Conservation (phyloP, 169 alveolate genomes). For the Cryptosporidium xiaoi region DNA sequence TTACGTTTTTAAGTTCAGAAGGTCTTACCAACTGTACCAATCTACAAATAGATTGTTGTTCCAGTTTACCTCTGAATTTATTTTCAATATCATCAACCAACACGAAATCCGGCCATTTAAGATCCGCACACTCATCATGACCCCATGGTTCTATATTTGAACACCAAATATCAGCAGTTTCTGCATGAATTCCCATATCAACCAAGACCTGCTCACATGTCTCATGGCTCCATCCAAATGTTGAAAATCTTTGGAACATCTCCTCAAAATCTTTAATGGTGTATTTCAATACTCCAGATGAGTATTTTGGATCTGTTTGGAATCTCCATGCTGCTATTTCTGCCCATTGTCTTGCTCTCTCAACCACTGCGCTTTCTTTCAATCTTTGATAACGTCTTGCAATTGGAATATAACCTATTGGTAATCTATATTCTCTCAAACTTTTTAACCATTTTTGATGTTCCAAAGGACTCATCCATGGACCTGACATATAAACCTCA, state of each 20-base stretch:
- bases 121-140: slow-evolving; percentile 72
- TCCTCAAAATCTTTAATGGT: slow-evolving; percentile 54
- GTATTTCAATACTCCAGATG: slow-evolving; percentile 39
- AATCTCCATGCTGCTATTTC: slow-evolving; percentile 73
- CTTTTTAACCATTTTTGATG: slow-evolving; percentile 39
- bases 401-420: slow-evolving; percentile 61
- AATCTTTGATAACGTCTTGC: slow-evolving; percentile 66
- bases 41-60: slow-evolving; percentile 71
- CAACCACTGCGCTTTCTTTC: slow-evolving; percentile 47
- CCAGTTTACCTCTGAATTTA: slow-evolving; percentile 60
- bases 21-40: slow-evolving; percentile 68
- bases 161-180: slow-evolving; percentile 52
- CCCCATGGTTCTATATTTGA: slow-evolving; percentile 75
- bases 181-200: slow-evolving; percentile 69
- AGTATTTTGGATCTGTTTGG: slow-evolving; percentile 63
- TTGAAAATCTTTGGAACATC: slow-evolving; percentile 46
- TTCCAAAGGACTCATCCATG: slow-evolving; percentile 66
- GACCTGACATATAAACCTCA: slow-evolving; percentile 31
- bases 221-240: slow-evolving; percentile 69
- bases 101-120: slow-evolving; percentile 62
- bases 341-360: slow-evolving; percentile 71
- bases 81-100: slow-evolving; percentile 62
- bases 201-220: slow-evolving; percentile 66
- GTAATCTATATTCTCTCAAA: slow-evolving; percentile 41
- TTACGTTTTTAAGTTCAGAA: slow-evolving; percentile 28